phyloP scores from a whole-genome alignment of 2,329 filamentous ascomycete species.

The Fusarium lateritium region DNA sequence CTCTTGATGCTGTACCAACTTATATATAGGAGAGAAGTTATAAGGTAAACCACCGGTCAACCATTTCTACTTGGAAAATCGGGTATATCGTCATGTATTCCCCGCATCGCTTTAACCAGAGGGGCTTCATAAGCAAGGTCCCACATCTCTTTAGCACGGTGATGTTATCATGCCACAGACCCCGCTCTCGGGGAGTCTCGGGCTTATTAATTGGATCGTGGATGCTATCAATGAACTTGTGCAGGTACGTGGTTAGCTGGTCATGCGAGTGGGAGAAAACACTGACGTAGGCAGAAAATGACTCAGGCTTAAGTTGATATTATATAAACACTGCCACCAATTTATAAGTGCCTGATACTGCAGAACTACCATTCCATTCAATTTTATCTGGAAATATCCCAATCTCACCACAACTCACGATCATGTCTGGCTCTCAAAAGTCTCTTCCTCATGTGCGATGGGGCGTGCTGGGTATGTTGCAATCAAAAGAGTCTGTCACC shows the following conservation, averaged over 20 bases:
- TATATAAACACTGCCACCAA: neutral
- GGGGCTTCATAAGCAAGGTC: neutral
- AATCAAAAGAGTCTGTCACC: accelerated
- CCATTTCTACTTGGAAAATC: neutral
- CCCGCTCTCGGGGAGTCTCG: neutral
- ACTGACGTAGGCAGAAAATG: neutral
- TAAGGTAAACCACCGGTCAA: neutral
- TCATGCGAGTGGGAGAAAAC: too few relatives aligned
- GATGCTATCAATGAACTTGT: neutral
- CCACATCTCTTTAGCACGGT: neutral
- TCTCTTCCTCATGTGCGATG: slow-evolving; percentile 18
- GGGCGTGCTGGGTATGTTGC: slow-evolving; percentile 10
- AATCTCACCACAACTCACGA: slow-evolving; percentile 9
- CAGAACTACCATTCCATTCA: neutral
- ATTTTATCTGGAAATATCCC: too few relatives aligned
- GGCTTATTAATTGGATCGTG: neutral
- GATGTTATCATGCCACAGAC: neutral
- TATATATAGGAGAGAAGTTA: too few relatives aligned
- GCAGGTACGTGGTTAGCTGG: too few relatives aligned
- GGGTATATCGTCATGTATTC: slow-evolving; percentile 12
- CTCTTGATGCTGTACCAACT: too few relatives aligned
- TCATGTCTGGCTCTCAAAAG: slow-evolving; percentile 1
- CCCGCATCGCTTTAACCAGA: slow-evolving; percentile 22
- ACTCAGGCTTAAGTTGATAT: neutral
- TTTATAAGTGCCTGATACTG: too few relatives aligned